Conservation (phyloP, 805 yeast genomes). For the Ogataea trehaloabstinens region DNA sequence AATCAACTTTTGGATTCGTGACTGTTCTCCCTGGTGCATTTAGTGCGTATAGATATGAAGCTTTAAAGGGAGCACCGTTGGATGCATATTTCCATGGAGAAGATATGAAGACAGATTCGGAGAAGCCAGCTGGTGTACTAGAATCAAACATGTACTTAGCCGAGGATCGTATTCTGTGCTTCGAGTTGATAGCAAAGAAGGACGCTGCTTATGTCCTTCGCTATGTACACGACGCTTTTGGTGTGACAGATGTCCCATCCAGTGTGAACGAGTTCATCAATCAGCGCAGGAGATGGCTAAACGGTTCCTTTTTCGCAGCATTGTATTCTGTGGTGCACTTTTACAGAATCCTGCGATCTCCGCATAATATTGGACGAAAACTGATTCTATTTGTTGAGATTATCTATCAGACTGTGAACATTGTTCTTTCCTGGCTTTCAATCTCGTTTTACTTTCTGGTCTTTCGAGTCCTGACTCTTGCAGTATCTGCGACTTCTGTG, state of each 20-base stretch:
- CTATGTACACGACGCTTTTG: constrained; percentile 83
- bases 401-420: constrained; percentile 67
- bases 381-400: constrained; percentile 72
- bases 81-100: constrained; percentile 94
- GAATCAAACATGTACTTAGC: constrained; percentile 96
- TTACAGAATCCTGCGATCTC: constrained; percentile 69
- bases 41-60: constrained; percentile 85
- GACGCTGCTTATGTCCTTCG: constrained; percentile 69
- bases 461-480: constrained; percentile 78
- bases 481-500: constrained; percentile 51
- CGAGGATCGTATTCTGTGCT: constrained; percentile 92
- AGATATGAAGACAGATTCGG: constrained; percentile 55
- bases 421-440: constrained; percentile 86
- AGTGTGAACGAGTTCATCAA: constrained; percentile 80
- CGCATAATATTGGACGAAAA: constrained; percentile 69
- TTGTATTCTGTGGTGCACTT: constrained; percentile 79
- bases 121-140: constrained; percentile 75
- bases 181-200: constrained; percentile 84
- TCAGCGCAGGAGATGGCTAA: constrained; percentile 94
- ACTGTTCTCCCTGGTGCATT: constrained; percentile 96
- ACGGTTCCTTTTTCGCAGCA: constrained; percentile 95
- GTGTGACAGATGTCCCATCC: constrained; percentile 95
- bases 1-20: constrained; percentile 89
- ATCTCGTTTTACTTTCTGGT: constrained; percentile 85
- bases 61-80: constrained; percentile 76